Evolutionary conservation across 2,329 filamentous ascomycete genomes (phyloP).

Genomic region (Penicillium sp.): DNA sequence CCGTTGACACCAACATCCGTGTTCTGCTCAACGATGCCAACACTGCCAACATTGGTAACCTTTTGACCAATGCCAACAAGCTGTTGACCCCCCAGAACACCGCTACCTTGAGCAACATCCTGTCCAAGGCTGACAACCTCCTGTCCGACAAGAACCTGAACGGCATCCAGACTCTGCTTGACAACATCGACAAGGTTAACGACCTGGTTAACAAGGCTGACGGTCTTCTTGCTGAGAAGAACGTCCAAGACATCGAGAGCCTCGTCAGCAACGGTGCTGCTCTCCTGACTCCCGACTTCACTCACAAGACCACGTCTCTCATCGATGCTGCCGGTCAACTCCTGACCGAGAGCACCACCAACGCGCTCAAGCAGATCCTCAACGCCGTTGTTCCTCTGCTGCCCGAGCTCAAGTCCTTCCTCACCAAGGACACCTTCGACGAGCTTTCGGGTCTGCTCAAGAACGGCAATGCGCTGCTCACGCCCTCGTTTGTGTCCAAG

Average conservation of each 20-base stretch:
- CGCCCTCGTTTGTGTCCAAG: conserved; percentile 18
- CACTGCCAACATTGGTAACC: conserved; percentile 26
- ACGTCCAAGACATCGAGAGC: conserved; percentile 26
- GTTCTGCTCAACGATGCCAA: conserved; percentile 14
- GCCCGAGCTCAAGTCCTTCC: conserved; percentile 19
- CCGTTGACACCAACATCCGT: conserved; percentile 25
- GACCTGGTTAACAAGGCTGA: conserved; percentile 31
- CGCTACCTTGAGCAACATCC: conserved; percentile 16
- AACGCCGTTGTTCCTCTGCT: conserved; percentile 13
- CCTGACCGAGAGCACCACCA: conserved; percentile 10
- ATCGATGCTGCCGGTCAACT: conserved; percentile 16
- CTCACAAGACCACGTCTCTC: conserved; percentile 16
- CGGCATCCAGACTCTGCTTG: conserved; percentile 18
- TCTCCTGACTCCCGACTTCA: conserved; percentile 27
- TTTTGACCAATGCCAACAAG: conserved; percentile 24
- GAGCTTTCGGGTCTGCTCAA: conserved; percentile 17
- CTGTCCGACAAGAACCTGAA: conserved; percentile 21
- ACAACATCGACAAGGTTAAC: conserved; percentile 32
- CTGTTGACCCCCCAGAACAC: conserved; percentile 23
- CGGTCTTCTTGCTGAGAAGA: conserved; percentile 24
- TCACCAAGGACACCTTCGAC: conserved; percentile 20
- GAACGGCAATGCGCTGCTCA: conserved; percentile 23
- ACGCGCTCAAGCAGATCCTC: conserved; percentile 23
- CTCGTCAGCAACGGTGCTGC: conserved; percentile 27
- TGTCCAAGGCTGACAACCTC: conserved; percentile 18